Percentiles rank a stretch among this genome's conserved stretches.
phyloP scores from a whole-genome alignment of 352 stramenopile species.

The Phytophthora ohioensis region DNA sequence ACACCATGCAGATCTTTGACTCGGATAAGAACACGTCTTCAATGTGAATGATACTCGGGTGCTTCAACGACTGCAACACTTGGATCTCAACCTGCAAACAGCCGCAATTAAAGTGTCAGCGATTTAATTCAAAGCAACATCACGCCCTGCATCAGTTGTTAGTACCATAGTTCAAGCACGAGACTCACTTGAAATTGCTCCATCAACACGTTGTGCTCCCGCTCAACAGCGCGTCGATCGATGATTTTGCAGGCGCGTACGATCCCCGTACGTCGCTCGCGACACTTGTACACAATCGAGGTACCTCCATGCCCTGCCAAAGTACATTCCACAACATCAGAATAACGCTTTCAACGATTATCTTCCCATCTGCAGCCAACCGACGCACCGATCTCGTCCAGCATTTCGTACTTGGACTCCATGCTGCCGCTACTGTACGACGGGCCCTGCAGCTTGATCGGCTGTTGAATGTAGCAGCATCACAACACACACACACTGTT shows the following conservation, averaged over 20 bases:
- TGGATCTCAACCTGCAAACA: conserved; percentile 82
- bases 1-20: conserved; percentile 88
- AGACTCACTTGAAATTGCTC: conserved; percentile 85
- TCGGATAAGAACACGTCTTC: conserved; percentile 88
- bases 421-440: conserved; percentile 77
- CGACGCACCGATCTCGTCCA: conserved; percentile 80
- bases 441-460: conserved; percentile 77
- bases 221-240: conserved; percentile 75
- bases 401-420: conserved; percentile 87
- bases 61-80: conserved; percentile 88
- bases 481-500: not conserved
- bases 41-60: conserved; percentile 93
- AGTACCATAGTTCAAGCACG: conserved; percentile 5
- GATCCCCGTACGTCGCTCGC: conserved; percentile 62
- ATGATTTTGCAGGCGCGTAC: conserved; percentile 90
- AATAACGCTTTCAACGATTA: not conserved
- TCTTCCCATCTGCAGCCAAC: not conserved
- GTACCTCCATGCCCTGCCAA: conserved; percentile 80
- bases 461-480: conserved; percentile 33
- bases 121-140: conserved; percentile 1
- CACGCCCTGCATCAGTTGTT: not conserved
- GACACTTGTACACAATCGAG: conserved; percentile 86
- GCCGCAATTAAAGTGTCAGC: conserved; percentile 3
- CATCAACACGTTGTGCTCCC: conserved; percentile 82
- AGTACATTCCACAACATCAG: not conserved